A percentile compares a stretch with the other conserved stretches of the same genome.
These are phyloP conservation scores for Dendrocalamus latiflorus DNA, from an alignment of 202 grass and related monocot species.

Conservation along the genomic window DNA sequence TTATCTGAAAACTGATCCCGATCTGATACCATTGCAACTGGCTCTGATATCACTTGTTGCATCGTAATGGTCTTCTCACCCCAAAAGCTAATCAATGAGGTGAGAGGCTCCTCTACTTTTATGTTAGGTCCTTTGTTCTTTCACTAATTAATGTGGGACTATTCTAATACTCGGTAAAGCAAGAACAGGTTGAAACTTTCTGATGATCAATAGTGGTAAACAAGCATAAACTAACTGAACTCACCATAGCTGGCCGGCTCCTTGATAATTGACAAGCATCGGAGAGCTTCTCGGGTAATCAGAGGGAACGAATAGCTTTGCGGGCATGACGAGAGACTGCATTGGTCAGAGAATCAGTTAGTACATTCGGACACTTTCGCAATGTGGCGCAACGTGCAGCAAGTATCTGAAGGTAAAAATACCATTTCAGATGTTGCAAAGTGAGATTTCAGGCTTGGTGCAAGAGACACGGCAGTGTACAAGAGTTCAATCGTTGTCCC, in stretches of 20 bases:
- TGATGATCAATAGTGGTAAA: neutral
- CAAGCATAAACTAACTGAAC: neutral
- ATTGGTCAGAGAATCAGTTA: neutral
- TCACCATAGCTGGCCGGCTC: slow-evolving; percentile 6
- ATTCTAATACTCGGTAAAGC: neutral
- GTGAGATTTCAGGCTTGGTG: slow-evolving; percentile 19
- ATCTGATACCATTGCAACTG: too few relatives aligned
- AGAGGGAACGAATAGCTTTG: slow-evolving; percentile 28
- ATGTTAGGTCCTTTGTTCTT: too few relatives aligned
- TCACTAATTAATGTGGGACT: too few relatives aligned
- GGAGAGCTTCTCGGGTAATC: slow-evolving; percentile 53
- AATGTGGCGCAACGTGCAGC: neutral
- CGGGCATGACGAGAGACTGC: slow-evolving; percentile 37
- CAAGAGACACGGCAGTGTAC: slow-evolving; percentile 25
- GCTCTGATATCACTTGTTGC: too few relatives aligned
- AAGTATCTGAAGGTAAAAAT: neutral
- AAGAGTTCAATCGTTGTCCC: slow-evolving; percentile 35
- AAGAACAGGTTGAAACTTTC: neutral
- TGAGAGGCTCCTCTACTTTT: too few relatives aligned
- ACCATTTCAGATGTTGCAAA: slow-evolving; percentile 32
- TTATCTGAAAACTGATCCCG: too few relatives aligned
- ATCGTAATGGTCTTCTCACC: too few relatives aligned
- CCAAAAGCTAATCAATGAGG: too few relatives aligned
- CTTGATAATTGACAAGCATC: slow-evolving; percentile 20
- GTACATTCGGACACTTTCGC: neutral